These are phyloP conservation scores for Exsudoporus frostii DNA, from an alignment of 768 basidiomycete genomes.

Conservation along the genomic window DNA sequence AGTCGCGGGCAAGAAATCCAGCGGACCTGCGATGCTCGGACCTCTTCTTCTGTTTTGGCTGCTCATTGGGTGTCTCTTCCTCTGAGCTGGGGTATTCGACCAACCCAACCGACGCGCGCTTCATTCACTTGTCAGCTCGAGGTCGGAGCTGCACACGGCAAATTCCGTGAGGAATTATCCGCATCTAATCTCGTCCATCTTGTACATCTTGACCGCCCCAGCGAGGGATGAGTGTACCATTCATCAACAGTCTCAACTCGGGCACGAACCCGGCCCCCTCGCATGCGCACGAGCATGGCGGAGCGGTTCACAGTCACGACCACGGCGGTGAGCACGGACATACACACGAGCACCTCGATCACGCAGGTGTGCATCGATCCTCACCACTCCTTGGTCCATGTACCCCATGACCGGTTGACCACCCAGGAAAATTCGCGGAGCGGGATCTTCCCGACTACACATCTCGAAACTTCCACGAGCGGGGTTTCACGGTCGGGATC, in stretches of 20 bases:
- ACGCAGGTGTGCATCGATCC: slow-evolving; percentile 58
- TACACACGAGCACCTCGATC: slow-evolving; percentile 89
- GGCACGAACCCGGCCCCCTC: slow-evolving; percentile 32
- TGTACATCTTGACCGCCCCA: neutral
- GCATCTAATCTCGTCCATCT: slow-evolving; percentile 2
- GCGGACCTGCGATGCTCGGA: slow-evolving; percentile 10
- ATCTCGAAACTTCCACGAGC: slow-evolving; percentile 79
- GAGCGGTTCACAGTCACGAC: slow-evolving; percentile 43
- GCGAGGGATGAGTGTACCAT: slow-evolving; percentile 59
- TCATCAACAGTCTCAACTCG: slow-evolving; percentile 65
- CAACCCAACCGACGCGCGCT: slow-evolving; percentile 29
- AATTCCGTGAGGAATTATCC: neutral
- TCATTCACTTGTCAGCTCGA: slow-evolving; percentile 15
- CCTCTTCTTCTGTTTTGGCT: slow-evolving; percentile 41
- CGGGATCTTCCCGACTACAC: slow-evolving; percentile 90
- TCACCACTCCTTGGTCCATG: neutral
- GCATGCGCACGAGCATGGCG: slow-evolving; percentile 53
- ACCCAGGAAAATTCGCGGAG: slow-evolving; percentile 83
- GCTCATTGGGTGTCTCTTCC: slow-evolving; percentile 28
- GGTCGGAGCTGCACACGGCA: slow-evolving; percentile 6
- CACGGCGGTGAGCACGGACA: slow-evolving; percentile 85
- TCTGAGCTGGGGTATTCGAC: slow-evolving; percentile 54
- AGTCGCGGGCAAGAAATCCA: neutral
- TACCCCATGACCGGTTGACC: neutral
- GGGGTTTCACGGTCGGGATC: slow-evolving; percentile 97